phyloP scores from a whole-genome alignment of 148 eudicot genomes.

The Dysphania ambrosioides region DNA sequence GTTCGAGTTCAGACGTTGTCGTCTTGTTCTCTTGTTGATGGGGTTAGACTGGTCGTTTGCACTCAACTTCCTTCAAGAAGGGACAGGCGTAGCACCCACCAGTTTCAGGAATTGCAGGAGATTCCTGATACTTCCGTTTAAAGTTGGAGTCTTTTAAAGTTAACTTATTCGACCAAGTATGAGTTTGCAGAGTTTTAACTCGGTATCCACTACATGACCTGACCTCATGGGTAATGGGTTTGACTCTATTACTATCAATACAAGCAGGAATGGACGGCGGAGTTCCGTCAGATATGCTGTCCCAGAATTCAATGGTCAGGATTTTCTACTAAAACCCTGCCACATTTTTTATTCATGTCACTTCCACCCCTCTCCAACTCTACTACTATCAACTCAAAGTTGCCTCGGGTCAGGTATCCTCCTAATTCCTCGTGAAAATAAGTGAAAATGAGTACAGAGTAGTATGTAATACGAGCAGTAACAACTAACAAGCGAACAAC shows the following conservation, averaged over 20 bases:
- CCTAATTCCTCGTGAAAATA: no score
- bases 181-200: background rate
- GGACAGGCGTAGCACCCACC: background rate
- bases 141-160: constrained; percentile 1
- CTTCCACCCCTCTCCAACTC: constrained; percentile 58
- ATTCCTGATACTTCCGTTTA: background rate
- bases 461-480: no score
- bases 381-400: constrained; percentile 41
- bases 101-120: background rate
- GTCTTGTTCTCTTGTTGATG: no score
- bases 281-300: constrained; percentile 62
- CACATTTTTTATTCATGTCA: constrained; percentile 80
- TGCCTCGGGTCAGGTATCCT: constrained; percentile 58
- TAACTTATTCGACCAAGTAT: background rate
- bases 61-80: background rate
- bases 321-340: constrained; percentile 58
- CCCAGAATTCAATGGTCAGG: constrained; percentile 64
- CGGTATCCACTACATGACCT: constrained; percentile 14
- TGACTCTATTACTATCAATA: constrained; percentile 40
- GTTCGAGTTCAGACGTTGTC: no score
- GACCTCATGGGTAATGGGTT: no score
- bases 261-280: constrained; percentile 78
- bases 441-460: no score
- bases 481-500: no score
- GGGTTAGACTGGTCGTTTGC: background rate